phyloP scores from a whole-genome alignment of 768 basidiomycete species.

The Dictyophora rubrovolvata region DNA sequence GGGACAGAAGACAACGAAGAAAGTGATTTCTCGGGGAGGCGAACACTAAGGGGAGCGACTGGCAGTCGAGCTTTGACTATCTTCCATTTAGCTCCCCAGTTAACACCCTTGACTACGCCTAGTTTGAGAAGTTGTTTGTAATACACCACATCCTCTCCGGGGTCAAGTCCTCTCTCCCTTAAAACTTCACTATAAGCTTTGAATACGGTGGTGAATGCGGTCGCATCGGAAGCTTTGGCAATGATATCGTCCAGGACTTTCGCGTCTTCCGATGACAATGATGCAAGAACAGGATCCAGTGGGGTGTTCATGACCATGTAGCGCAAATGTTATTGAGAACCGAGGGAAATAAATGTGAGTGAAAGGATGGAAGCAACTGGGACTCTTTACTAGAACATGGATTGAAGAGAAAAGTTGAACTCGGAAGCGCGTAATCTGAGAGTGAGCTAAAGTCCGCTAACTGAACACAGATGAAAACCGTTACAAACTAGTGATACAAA shows the following conservation, averaged over 20 bases:
- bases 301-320: not conserved
- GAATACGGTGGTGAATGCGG: constrained; percentile 72
- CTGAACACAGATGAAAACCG: too few species aligned
- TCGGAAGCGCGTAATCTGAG: too few species aligned
- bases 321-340: too few species aligned
- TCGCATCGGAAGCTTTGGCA: constrained; percentile 52
- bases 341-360: too few species aligned
- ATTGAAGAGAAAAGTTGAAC: too few species aligned
- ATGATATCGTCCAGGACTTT: constrained; percentile 70
- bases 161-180: constrained; percentile 63
- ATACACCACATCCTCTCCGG: constrained; percentile 65
- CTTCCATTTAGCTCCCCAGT: constrained; percentile 78
- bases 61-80: constrained; percentile 48
- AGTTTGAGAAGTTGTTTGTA: constrained; percentile 78
- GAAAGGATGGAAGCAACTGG: too few species aligned
- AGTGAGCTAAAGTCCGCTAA: too few species aligned
- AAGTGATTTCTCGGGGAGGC: not conserved
- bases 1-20: not conserved
- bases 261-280: constrained; percentile 46
- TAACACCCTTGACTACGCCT: constrained; percentile 67
- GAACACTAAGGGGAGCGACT: not conserved
- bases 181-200: constrained; percentile 78
- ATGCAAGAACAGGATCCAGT: constrained; percentile 27
- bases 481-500: too few species aligned
- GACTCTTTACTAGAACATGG: too few species aligned